Percentiles rank a stretch among this genome's conserved stretches.
These are phyloP conservation scores for Cryptosporidium felis DNA, from an alignment of 169 alveolate species.

Conservation along the genomic window DNA sequence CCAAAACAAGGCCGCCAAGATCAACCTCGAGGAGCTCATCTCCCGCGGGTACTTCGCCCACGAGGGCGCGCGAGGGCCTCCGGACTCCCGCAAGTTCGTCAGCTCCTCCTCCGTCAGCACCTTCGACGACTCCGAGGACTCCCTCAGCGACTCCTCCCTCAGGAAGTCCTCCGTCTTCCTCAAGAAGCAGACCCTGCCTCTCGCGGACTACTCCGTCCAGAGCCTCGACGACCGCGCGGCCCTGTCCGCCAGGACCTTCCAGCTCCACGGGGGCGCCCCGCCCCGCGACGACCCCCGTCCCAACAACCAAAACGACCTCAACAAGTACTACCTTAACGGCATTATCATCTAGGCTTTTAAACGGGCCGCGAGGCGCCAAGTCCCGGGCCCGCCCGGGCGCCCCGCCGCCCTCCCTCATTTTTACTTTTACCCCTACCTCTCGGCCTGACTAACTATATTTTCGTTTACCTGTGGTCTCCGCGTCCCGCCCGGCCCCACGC, in stretches of 20 bases:
- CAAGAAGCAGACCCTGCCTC: constrained; percentile 39
- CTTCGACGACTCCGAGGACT: constrained; percentile 34
- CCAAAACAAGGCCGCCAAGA: not conserved
- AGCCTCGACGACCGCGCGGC: not conserved
- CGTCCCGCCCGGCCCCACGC: too few species aligned
- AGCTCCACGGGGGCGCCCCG: too few species aligned
- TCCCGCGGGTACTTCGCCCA: constrained; percentile 3
- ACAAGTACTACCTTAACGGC: too few species aligned
- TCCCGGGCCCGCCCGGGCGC: too few species aligned
- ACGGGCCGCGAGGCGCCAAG: too few species aligned
- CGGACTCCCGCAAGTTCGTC: constrained; percentile 12
- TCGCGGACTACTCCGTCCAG: constrained; percentile 54
- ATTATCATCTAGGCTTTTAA: too few species aligned
- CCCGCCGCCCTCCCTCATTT: too few species aligned
- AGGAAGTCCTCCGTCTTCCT: constrained; percentile 31
- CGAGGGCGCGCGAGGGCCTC: not conserved
- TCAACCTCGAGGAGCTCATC: constrained; percentile 55
- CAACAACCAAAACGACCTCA: too few species aligned
- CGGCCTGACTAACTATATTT: too few species aligned
- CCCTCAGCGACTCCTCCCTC: not conserved
- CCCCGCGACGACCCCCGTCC: too few species aligned
- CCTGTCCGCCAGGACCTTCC: not conserved
- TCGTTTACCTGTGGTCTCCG: too few species aligned
- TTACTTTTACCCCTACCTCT: too few species aligned
- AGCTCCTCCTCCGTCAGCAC: constrained; percentile 67